Percentiles rank a stretch among this genome's conserved stretches.
phyloP scores from a whole-genome alignment of 2,329 filamentous ascomycete genomes.

The Ceratocystiopsis sp. region DNA sequence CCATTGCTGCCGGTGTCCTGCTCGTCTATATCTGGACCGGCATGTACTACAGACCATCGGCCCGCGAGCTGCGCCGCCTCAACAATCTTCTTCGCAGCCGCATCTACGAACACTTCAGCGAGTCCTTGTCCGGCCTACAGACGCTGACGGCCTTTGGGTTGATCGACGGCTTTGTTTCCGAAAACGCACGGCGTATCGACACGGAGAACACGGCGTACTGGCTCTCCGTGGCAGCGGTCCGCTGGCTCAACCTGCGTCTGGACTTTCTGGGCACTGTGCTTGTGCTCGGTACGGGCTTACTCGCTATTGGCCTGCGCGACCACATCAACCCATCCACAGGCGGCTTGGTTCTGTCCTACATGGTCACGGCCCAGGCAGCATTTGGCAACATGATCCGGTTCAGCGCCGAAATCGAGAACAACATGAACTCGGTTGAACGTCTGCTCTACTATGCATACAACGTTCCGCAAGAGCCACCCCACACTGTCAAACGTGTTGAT shows the following conservation, averaged over 20 bases:
- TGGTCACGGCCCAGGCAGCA: conserved; percentile 41
- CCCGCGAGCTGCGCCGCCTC: conserved; percentile 80
- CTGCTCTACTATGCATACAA: conserved; percentile 72
- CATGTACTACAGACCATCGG: conserved; percentile 74
- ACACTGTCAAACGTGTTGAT: conserved; percentile 43
- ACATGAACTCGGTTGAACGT: conserved; percentile 97
- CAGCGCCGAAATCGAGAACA: conserved; percentile 90
- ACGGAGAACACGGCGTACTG: conserved; percentile 76
- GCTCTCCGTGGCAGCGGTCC: conserved; percentile 88
- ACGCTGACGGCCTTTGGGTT: conserved; percentile 94
- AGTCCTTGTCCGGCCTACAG: conserved; percentile 83
- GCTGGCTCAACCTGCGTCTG: conserved; percentile 87
- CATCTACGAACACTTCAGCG: conserved; percentile 91
- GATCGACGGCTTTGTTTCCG: conserved; percentile 76
- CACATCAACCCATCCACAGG: conserved; percentile 78
- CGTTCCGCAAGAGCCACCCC: conserved; percentile 71
- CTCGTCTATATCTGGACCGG: conserved; percentile 68
- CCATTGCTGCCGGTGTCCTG: conserved; percentile 72
- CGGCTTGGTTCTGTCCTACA: conserved; percentile 85
- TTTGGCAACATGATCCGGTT: conserved; percentile 93
- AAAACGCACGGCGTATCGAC: conserved; percentile 78
- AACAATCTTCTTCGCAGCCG: conserved; percentile 90
- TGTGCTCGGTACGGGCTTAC: conserved; percentile 80
- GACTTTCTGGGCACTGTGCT: conserved; percentile 82
- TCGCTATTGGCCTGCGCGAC: conserved; percentile 69